These are phyloP conservation scores for Hibiscus trionum DNA, from an alignment of 345 rosid species.

Conservation along the genomic window DNA sequence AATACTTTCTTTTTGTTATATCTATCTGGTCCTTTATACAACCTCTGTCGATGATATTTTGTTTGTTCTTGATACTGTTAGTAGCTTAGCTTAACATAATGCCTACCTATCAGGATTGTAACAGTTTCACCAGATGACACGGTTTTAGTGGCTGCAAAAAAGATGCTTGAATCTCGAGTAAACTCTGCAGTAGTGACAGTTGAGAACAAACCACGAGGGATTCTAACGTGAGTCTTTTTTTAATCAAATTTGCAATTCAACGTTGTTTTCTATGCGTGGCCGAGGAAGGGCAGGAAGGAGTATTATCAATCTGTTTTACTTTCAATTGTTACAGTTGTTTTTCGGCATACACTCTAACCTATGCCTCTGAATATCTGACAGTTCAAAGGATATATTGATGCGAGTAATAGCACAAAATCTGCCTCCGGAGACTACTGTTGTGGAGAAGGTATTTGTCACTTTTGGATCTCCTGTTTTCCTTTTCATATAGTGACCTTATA, in stretches of 20 bases:
- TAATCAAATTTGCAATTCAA: constrained; percentile 6
- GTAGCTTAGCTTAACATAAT: constrained; percentile 17
- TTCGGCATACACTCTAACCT: constrained; percentile 8
- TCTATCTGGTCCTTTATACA: constrained; percentile 7
- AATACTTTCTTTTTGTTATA: constrained; percentile 41
- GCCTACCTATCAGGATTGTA: constrained; percentile 55
- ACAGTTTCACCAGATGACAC: constrained; percentile 78
- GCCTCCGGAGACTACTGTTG: constrained; percentile 59
- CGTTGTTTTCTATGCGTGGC: neutral
- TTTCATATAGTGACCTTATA: neutral
- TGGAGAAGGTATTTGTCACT: constrained; percentile 67
- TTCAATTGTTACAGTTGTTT: neutral
- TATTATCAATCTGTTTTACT: neutral
- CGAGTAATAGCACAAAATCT: constrained; percentile 82
- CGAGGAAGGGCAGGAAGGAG: neutral
- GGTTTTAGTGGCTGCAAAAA: constrained; percentile 60
- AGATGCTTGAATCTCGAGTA: constrained; percentile 74
- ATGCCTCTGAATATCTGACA: constrained; percentile 24
- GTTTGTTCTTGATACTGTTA: neutral
- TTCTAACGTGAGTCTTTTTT: constrained; percentile 66
- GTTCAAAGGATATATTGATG: constrained; percentile 98
- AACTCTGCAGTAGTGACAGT: constrained; percentile 74
- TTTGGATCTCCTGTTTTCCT: neutral
- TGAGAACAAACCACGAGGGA: constrained; percentile 76
- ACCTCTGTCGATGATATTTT: constrained; percentile 1